Conservation (phyloP, 805 yeast genomes). For the Candida loeiensis region DNA sequence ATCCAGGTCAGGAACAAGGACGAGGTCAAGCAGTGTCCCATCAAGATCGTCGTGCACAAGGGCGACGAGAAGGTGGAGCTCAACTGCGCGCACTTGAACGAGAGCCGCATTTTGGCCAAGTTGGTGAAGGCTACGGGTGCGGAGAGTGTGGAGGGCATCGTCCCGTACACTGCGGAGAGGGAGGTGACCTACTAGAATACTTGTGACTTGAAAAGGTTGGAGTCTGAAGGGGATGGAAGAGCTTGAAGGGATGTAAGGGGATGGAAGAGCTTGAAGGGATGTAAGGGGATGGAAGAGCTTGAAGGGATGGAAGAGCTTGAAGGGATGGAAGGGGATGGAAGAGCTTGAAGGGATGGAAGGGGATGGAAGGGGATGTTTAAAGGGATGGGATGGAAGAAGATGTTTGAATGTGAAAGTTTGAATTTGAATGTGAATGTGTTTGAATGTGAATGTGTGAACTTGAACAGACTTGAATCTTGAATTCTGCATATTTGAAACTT, state of each 20-base stretch:
- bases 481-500: too few relatives aligned
- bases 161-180: background rate
- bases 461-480: too few relatives aligned
- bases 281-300: background rate
- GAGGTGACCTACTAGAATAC: background rate
- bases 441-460: too few relatives aligned
- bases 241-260: background rate
- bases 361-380: background rate
- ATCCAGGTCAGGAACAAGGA: constrained; percentile 42
- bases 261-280: background rate
- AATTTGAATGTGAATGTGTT: too few relatives aligned
- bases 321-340: background rate
- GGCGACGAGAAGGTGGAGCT: constrained; percentile 40
- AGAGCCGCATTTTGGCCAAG: constrained; percentile 53
- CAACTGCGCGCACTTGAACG: constrained; percentile 50
- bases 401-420: too few relatives aligned
- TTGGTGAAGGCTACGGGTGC: constrained; percentile 53
- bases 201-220: background rate
- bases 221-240: background rate
- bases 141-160: constrained; percentile 10
- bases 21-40: constrained; percentile 44
- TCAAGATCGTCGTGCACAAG: constrained; percentile 40
- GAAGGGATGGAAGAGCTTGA: background rate
- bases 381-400: background rate
- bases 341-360: background rate